Conservation (phyloP, 345 rosid species). For the Brassica incana region DNA sequence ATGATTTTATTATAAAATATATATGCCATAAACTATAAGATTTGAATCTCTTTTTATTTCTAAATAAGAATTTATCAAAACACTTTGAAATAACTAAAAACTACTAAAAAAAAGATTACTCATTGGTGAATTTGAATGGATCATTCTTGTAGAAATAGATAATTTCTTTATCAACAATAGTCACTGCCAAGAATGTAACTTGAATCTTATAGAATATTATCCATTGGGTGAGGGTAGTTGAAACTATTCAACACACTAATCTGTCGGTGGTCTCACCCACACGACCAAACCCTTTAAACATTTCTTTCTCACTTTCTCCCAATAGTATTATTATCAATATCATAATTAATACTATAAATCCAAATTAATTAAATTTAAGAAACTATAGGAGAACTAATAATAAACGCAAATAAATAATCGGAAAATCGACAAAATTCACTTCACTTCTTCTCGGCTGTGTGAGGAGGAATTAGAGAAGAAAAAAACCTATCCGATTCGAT, state of each 20-base stretch:
- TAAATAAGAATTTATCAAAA: not conserved
- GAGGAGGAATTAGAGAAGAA: constrained; percentile 5
- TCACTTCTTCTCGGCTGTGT: not conserved
- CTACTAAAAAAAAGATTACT: not conserved
- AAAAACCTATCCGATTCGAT: constrained; percentile 1
- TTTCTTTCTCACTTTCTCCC: not conserved
- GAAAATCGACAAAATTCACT: constrained; percentile 25
- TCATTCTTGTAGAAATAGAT: not conserved
- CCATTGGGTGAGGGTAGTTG: constrained; percentile 25
- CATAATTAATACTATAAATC: not conserved
- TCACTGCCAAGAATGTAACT: not conserved
- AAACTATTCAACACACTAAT: constrained; percentile 23
- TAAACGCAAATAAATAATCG: not conserved
- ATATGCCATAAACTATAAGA: not conserved
- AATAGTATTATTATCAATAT: not conserved
- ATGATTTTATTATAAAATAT: not conserved
- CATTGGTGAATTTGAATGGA: not conserved
- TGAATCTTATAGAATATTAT: not conserved
- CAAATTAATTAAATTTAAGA: not conserved
- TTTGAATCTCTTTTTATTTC: not conserved
- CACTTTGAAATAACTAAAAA: not conserved
- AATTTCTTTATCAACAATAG: not conserved
- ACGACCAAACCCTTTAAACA: constrained; percentile 13
- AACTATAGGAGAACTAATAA: not conserved
- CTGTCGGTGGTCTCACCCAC: constrained; percentile 39